Conservation (phyloP, 208 protist genomes). For the Herpetomonas samuelpessoai region DNA sequence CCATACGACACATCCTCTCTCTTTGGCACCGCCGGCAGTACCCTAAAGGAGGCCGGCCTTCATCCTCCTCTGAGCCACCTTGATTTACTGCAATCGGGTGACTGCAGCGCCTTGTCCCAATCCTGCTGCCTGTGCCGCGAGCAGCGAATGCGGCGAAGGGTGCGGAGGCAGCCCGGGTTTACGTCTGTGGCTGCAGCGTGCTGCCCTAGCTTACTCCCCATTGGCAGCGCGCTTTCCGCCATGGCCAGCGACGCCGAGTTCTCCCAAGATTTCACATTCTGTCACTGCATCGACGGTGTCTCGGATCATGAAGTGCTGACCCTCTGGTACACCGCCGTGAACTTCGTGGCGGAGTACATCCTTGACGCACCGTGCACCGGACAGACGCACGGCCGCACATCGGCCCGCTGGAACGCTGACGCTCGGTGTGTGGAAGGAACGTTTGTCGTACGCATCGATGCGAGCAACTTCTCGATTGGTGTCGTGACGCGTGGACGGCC, state of each 20-base stretch:
- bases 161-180: neutral
- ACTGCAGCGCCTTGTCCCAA: too few species aligned
- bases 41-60: too few species aligned
- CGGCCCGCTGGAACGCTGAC: too few species aligned
- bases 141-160: too few species aligned
- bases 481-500: slow-evolving; percentile 33
- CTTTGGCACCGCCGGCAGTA: too few species aligned
- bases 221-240: slow-evolving; percentile 33
- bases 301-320: slow-evolving; percentile 8
- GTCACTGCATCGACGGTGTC: slow-evolving; percentile 28
- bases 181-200: neutral
- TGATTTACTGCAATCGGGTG: too few species aligned
- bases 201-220: slow-evolving; percentile 9
- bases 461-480: slow-evolving; percentile 28
- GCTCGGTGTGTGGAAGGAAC: slow-evolving; percentile 34
- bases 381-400: neutral
- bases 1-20: too few species aligned
- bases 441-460: slow-evolving; percentile 27
- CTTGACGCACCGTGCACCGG: neutral
- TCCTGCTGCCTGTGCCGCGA: too few species aligned
- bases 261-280: slow-evolving; percentile 29
- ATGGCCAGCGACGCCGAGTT: slow-evolving; percentile 35
- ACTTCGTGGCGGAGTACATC: slow-evolving; percentile 18
- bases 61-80: too few species aligned
- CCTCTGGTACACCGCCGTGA: slow-evolving; percentile 24